phyloP scores from a whole-genome alignment of 2,329 filamentous ascomycete species.

The Beauveria asiatica region DNA sequence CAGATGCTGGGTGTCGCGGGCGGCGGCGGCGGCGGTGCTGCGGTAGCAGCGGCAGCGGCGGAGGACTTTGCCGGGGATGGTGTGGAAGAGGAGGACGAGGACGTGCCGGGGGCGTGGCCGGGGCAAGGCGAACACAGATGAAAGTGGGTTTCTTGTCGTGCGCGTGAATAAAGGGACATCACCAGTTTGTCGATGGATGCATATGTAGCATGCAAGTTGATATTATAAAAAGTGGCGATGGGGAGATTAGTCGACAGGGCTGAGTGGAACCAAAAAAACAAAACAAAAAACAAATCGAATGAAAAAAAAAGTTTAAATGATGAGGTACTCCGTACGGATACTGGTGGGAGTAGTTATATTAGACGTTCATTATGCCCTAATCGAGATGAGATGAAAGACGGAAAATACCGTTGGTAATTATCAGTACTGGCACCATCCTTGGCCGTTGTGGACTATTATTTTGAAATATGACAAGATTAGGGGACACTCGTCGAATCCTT shows the following conservation, averaged over 20 bases:
- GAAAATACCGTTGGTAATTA: neutral
- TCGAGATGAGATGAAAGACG: neutral
- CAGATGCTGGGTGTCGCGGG: slow-evolving; percentile 18
- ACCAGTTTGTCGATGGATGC: too few species aligned
- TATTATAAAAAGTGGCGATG: neutral
- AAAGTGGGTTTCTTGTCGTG: neutral
- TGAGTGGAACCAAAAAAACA: neutral
- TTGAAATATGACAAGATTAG: too few species aligned
- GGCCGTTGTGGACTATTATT: too few species aligned
- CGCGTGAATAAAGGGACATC: too few species aligned
- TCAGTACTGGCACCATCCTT: too few species aligned
- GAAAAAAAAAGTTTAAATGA: neutral
- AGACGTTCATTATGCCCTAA: neutral
- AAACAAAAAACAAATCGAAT: neutral
- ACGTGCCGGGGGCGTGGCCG: slow-evolving; percentile 28
- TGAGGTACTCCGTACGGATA: neutral
- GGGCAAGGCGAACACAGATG: slow-evolving; percentile 6
- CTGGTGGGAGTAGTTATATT: neutral
- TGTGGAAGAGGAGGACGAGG: slow-evolving; percentile 11
- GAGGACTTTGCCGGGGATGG: slow-evolving; percentile 1
- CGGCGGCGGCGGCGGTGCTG: slow-evolving; percentile 8
- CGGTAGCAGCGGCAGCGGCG: neutral
- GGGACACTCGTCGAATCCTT: too few species aligned
- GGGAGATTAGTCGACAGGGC: neutral
- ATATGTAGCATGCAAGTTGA: too few species aligned